phyloP scores from a whole-genome alignment of 768 basidiomycete genomes.

The Podaxis carcinomalis region DNA sequence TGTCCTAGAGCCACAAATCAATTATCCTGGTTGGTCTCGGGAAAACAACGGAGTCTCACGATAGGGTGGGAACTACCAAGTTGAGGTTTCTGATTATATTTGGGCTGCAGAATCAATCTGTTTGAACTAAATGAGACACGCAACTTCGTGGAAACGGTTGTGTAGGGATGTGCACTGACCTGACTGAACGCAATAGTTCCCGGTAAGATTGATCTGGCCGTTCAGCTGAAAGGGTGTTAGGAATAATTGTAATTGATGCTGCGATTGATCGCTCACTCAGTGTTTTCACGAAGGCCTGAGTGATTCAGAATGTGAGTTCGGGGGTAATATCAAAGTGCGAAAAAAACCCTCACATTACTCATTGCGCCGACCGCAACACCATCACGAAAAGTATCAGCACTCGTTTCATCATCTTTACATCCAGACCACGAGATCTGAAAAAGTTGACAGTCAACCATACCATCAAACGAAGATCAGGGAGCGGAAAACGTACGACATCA shows the following conservation, averaged over 20 bases:
- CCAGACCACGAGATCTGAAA: conserved; percentile 66
- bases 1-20: conserved; percentile 25
- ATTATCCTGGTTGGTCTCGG: background rate
- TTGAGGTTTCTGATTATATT: conserved; percentile 70
- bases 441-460: background rate
- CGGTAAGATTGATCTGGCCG: conserved; percentile 63
- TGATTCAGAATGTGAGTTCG: background rate
- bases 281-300: conserved; percentile 57
- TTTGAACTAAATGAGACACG: background rate
- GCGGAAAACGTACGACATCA: conserved; percentile 51
- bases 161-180: conserved; percentile 28
- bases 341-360: conserved; percentile 57
- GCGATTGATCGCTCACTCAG: conserved; percentile 30
- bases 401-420: conserved; percentile 68
- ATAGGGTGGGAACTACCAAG: conserved; percentile 70
- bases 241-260: background rate
- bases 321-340: background rate
- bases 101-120: conserved; percentile 51
- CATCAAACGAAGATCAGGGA: background rate
- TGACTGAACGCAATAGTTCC: conserved; percentile 52
- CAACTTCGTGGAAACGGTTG: background rate
- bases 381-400: conserved; percentile 62
- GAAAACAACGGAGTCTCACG: conserved; percentile 26
- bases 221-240: conserved; percentile 23
- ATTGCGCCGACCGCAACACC: conserved; percentile 74